Evolutionary conservation across 441 rosid genomes (phyloP).

Genomic region (Breynia disticha): DNA sequence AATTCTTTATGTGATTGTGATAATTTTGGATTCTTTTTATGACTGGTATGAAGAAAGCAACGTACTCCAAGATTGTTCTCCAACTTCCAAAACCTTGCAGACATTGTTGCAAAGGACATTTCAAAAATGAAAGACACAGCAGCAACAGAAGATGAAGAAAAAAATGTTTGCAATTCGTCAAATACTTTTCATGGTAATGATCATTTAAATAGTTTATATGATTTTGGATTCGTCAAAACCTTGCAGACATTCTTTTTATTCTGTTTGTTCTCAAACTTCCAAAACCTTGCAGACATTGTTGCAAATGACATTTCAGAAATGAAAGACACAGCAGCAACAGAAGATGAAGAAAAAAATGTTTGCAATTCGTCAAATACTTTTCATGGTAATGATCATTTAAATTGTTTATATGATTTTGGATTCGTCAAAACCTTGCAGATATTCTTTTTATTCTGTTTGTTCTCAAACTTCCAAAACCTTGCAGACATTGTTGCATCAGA

Average conservation of each 20-base stretch:
- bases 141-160: not conserved
- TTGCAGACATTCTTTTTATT: no score
- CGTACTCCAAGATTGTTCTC: slow-evolving; percentile 3
- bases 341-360: slow-evolving; percentile 19
- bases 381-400: no score
- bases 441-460: not conserved
- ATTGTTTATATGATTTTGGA: no score
- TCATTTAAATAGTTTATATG: no score
- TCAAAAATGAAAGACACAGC: slow-evolving; percentile 12
- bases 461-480: slow-evolving; percentile 11
- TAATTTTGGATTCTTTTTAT: no score
- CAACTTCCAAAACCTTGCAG: slow-evolving; percentile 9
- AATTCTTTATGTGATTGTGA: no score
- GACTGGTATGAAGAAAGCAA: no score
- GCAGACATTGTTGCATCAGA: not conserved
- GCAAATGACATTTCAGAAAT: not conserved
- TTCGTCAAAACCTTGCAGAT: no score
- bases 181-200: no score
- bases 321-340: slow-evolving; percentile 16
- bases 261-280: slow-evolving; percentile 3
- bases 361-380: no score
- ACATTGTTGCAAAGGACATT: not conserved
- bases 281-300: slow-evolving; percentile 9
- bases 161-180: no score
- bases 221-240: no score